phyloP scores from a whole-genome alignment of 805 yeast genomes.

The Yueomyces sinensis region DNA sequence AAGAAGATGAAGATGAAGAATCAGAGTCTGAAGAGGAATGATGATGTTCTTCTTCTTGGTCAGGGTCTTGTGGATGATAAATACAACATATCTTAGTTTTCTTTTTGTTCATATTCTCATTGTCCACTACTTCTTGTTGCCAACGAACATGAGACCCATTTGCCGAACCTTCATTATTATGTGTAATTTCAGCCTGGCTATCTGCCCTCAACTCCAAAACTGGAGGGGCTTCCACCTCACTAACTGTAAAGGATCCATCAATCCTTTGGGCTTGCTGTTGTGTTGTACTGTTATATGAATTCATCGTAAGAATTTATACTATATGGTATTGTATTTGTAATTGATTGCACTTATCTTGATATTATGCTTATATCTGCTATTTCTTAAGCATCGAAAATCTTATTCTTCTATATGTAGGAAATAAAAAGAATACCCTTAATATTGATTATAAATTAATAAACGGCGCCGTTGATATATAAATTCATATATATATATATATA shows the following conservation, averaged over 20 bases:
- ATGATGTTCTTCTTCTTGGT: constrained; percentile 34
- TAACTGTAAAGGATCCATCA: constrained; percentile 11
- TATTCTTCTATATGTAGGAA: too few species aligned
- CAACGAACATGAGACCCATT: constrained; percentile 51
- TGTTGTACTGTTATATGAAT: too few species aligned
- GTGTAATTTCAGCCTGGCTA: constrained; percentile 1
- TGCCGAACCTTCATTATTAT: constrained; percentile 2
- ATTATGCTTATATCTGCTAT: too few species aligned
- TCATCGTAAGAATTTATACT: too few species aligned
- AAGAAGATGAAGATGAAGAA: constrained; percentile 8
- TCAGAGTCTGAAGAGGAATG: constrained; percentile 2
- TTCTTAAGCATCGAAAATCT: too few species aligned
- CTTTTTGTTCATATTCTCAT: constrained; percentile 79
- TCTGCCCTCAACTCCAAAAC: constrained; percentile 15
- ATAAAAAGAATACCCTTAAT: too few species aligned
- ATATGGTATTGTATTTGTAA: too few species aligned
- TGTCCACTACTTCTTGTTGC: constrained; percentile 79
- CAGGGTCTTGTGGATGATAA: constrained; percentile 60
- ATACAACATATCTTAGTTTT: constrained; percentile 86
- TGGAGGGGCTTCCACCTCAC: constrained; percentile 8
- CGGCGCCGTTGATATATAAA: too few species aligned
- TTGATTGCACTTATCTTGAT: too few species aligned
- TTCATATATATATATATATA: too few species aligned
- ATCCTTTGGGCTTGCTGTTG: too few species aligned
- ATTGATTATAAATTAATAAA: too few species aligned